Base-by-base conservation (phyloP, 305 asterid species). In the Fraxinus nigra region DNA sequence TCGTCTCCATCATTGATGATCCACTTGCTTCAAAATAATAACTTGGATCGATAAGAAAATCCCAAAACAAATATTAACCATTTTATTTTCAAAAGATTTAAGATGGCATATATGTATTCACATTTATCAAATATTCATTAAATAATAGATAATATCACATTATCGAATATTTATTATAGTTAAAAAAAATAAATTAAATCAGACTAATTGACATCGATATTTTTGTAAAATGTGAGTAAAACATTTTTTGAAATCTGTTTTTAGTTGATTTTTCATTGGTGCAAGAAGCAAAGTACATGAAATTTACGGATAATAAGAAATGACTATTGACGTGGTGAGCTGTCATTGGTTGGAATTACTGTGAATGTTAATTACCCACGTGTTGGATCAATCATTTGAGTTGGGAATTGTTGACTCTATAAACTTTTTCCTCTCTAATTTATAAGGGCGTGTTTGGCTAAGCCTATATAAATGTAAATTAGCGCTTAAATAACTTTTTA, bases 281-380 rank as follows among this genome's bases (percentile, higher is more conserved):
- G 72, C 72, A 48, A 80, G 88, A 81, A 80, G 91, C 87, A 82
- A 80, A 80, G 83, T 84, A 79, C 76, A n/a, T 22, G 82, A 76
- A 59, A 86, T 10, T 80, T 77, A 86, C 84, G 87, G 79, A 76
- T 69, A 26, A 26, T 33, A 10, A n/a, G 59, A 6, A 20, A 63
- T 63, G 16, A 22, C 72, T 32, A 61, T 26, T 76, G 43, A 79
- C 89, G 87, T 85, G 90, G 78, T 13, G 33, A 32, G 1, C 40
- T 70, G 43, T 76, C 4, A 77, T 82, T 85, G 89, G 85, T 32
- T 0, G 13, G 4, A 34, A 24, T 7, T 34, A 74, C 82, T 78
- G 72, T 70, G 18, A 72, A 26, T 26, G 0, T 10, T 37, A 63
- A 63, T 22, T 63, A 20, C 13, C 26, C 72, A 63, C 72, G 72